Base-by-base conservation (phyloP, 2,329 filamentous ascomycete genomes). In the Botrytis cinerea region DNA sequence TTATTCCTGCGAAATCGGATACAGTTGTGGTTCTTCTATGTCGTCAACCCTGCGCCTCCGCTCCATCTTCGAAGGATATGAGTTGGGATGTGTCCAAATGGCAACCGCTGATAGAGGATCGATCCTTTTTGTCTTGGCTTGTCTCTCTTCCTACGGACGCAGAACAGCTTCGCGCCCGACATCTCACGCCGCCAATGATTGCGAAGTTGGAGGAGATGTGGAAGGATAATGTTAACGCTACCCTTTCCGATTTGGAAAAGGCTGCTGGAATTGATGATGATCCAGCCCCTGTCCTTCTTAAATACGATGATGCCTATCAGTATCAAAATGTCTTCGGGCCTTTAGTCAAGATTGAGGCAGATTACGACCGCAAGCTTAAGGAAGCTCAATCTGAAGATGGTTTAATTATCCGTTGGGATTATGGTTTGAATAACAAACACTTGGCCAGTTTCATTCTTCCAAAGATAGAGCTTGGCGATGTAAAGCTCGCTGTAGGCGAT, bases 271-370 rank as follows among this genome's bases (percentile, higher is more conserved):
- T 97, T 75, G 97, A 99, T 81, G 96, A 99, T 80, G 96, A 98
- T 71, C 97, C 97, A 38, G 92, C 94, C 25, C 94, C 95, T 2
- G 96, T 99, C 12, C 86, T 98, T 38, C 86, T 98, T 60, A 93
- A 94, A 78, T 99, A 99, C 81, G 96, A 98, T 74, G 96, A 99
- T 82, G 94, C 96, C 0, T 99, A 94, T 82, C 95, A 99, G 81
- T 99, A 99, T 80, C 96, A 99, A 83, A 99, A 98, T 80, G 96
- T 98, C 48, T 99, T 99, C 82, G 96, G 96, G 0, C 96, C 96
- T 0, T 87, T 99, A 22, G 97, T 99, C 80, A 99, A 98, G 85
- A 99, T 99, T 83, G 96, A 99, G 83, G 97, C 96, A 61, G 96
- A 99, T 83, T 99, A 99, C 81, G 96, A 99, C 83, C 95, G 97